Evolutionary conservation across 106 monocot genomes (phyloP).

Genomic region (Apostasia shenzhenica): DNA sequence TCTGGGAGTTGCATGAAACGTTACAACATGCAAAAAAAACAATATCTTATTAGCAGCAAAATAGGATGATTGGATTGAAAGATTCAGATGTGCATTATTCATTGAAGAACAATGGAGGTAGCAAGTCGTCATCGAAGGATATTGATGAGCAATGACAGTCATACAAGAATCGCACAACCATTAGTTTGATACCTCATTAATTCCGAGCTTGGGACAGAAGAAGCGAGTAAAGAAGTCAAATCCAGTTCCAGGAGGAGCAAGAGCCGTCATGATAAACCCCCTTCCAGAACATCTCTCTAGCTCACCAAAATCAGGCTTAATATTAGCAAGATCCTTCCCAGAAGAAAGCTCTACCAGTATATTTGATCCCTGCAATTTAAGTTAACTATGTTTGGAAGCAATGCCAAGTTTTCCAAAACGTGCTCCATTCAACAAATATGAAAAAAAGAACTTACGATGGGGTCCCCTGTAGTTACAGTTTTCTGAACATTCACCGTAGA

Average conservation of each 20-base stretch:
- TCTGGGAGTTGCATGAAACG: too few relatives aligned
- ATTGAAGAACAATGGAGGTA: too few relatives aligned
- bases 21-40: too few relatives aligned
- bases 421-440: background rate
- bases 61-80: too few relatives aligned
- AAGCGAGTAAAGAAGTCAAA: constrained; percentile 48
- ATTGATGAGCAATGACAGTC: background rate
- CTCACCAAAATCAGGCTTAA: constrained; percentile 41
- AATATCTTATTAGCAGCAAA: too few relatives aligned
- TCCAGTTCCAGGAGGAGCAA: constrained; percentile 45
- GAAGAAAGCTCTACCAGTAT: constrained; percentile 46
- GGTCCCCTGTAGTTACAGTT: constrained; percentile 12
- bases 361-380: background rate
- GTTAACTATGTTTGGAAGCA: background rate
- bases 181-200: constrained; percentile 51
- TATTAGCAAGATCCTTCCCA: constrained; percentile 35
- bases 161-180: constrained; percentile 1
- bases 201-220: constrained; percentile 58
- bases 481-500: constrained; percentile 44
- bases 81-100: too few relatives aligned
- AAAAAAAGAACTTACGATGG: constrained; percentile 27
- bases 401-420: background rate
- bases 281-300: constrained; percentile 32
- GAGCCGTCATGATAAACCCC: constrained; percentile 44
- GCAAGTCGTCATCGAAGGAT: too few relatives aligned